Conservation (phyloP, 2,329 filamentous ascomycete genomes). For the Aspergillus ruber region DNA sequence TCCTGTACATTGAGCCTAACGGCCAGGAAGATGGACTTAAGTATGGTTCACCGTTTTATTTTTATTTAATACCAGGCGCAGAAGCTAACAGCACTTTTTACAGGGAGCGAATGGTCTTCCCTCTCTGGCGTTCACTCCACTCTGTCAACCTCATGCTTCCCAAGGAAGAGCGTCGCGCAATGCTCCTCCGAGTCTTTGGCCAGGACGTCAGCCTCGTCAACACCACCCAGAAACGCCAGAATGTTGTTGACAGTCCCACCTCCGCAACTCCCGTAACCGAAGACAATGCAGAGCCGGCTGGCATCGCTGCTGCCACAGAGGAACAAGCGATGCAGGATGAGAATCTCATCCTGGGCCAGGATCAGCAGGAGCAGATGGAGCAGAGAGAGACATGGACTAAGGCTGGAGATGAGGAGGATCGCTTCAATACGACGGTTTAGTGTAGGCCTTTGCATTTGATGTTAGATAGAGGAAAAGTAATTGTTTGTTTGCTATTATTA, state of each 20-base stretch:
- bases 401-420: constrained; percentile 41
- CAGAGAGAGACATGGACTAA: constrained; percentile 39
- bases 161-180: constrained; percentile 89
- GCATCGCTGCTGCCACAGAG: constrained; percentile 17
- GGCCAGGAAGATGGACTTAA: constrained; percentile 54
- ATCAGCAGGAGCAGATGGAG: constrained; percentile 37
- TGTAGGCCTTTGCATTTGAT: not conserved
- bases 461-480: too few relatives aligned
- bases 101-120: constrained; percentile 76
- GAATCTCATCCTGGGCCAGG: constrained; percentile 33
- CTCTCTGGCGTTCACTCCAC: constrained; percentile 87
- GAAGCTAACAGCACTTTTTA: not conserved
- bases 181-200: constrained; percentile 86
- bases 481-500: too few relatives aligned
- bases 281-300: constrained; percentile 3
- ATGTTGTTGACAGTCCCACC: constrained; percentile 8
- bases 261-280: constrained; percentile 1
- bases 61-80: not conserved
- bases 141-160: constrained; percentile 96
- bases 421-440: constrained; percentile 44
- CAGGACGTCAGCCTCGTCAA: constrained; percentile 81
- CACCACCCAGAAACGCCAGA: constrained; percentile 27
- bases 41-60: constrained; percentile 19
- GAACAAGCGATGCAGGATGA: constrained; percentile 33
- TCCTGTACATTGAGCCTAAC: constrained; percentile 74